Percentiles rank a stretch among this genome's conserved stretches.
Conservation (phyloP, 192 early-diverging fungal genomes). For the Haplosporangium gracile region DNA sequence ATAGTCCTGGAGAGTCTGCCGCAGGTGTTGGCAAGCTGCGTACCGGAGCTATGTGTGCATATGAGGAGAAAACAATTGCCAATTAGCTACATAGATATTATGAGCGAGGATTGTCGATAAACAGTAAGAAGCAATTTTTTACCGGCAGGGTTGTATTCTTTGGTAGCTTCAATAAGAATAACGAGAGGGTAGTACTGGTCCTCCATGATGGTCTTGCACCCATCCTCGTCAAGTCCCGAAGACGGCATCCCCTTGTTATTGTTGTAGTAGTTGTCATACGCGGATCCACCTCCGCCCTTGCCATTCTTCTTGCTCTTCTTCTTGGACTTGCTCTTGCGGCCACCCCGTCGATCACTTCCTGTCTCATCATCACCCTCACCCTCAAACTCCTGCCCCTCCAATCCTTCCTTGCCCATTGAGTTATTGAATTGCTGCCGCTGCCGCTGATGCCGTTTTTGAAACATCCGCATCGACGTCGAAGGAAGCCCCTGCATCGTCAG, state of each 20-base stretch:
- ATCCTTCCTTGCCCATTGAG: neutral
- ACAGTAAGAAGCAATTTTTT: neutral
- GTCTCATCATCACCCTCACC: conserved; percentile 10
- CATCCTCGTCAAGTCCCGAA: conserved; percentile 9
- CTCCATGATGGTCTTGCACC: conserved; percentile 51
- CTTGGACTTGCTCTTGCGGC: conserved; percentile 8
- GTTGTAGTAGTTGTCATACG: conserved; percentile 6
- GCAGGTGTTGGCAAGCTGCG: conserved; percentile 41
- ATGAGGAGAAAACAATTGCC: neutral
- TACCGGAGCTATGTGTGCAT: conserved; percentile 7
- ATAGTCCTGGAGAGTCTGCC: conserved; percentile 36
- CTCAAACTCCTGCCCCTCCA: neutral
- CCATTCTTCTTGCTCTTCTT: conserved; percentile 17
- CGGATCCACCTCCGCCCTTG: neutral
- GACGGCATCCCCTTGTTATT: neutral
- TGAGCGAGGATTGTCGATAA: neutral
- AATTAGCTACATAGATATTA: neutral
- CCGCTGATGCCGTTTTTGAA: conserved; percentile 40
- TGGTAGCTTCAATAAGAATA: conserved; percentile 41
- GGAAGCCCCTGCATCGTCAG: conserved; percentile 53
- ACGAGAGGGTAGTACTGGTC: conserved; percentile 54
- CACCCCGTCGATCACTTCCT: neutral
- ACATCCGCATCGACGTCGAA: conserved; percentile 48
- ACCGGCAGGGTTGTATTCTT: conserved; percentile 40
- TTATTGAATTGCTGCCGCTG: conserved; percentile 27